Conservation (phyloP, 352 stramenopile genomes). For the Pythium phragmiticola region DNA sequence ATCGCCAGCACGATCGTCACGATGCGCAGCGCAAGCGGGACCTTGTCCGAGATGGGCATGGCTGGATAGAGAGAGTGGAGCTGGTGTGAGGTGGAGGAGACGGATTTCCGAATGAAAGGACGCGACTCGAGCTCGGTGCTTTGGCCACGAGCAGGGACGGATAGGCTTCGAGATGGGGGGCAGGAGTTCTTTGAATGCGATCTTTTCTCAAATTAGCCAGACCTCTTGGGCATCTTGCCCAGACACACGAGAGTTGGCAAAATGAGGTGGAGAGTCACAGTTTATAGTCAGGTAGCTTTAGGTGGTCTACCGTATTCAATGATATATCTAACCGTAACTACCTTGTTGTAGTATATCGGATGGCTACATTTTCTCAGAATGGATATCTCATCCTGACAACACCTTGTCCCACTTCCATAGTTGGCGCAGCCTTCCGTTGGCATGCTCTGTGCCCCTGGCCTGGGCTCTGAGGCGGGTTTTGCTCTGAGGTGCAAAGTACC, state of each 20-base stretch:
- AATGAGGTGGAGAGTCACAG: no score
- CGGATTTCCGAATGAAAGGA: conserved; percentile 15
- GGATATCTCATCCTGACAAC: conserved; percentile 4
- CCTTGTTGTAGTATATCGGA: background rate
- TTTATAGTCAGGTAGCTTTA: no score
- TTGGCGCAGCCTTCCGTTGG: background rate
- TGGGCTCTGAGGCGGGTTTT: background rate
- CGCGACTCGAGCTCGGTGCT: background rate
- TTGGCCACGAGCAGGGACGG: background rate
- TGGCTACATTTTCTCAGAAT: conserved; percentile 14
- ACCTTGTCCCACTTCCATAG: background rate
- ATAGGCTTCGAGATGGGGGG: background rate
- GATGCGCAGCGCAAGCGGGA: conserved; percentile 40
- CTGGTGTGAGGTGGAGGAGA: background rate
- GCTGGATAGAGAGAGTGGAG: background rate
- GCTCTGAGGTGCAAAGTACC: background rate
- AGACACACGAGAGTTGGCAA: no score
- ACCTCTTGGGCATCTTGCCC: background rate
- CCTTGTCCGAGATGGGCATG: conserved; percentile 38
- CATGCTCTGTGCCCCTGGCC: background rate
- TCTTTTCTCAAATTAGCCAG: conserved; percentile 4
- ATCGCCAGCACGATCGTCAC: conserved; percentile 45
- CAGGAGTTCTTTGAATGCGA: conserved; percentile 1
- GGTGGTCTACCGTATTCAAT: no score
- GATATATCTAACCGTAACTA: background rate